Conservation (phyloP, 2,329 filamentous ascomycete genomes). For the Arthrinium phaeospermum region DNA sequence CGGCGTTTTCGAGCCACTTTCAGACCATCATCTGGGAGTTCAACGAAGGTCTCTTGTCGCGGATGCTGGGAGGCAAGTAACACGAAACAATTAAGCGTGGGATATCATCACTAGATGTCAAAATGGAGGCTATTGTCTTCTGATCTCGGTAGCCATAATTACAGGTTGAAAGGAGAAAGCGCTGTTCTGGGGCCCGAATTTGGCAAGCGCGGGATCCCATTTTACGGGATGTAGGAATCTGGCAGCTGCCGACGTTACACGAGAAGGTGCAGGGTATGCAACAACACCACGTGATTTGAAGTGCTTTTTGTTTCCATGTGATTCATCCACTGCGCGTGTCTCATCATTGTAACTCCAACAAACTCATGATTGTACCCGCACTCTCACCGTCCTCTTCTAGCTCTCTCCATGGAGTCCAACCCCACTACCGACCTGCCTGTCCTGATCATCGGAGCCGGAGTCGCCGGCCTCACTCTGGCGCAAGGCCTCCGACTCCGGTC, state of each 20-base stretch:
- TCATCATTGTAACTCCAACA: neutral
- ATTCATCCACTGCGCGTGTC: neutral
- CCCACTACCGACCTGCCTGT: conserved; percentile 34
- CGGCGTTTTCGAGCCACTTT: conserved; percentile 5
- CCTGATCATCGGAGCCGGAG: conserved; percentile 48
- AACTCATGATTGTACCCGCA: neutral
- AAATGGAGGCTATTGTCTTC: too few relatives aligned
- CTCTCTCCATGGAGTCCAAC: neutral
- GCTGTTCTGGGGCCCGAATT: too few relatives aligned
- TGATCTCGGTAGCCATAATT: too few relatives aligned
- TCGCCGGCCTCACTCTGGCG: conserved; percentile 48
- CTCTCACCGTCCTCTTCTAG: neutral
- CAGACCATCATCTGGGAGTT: conserved; percentile 2
- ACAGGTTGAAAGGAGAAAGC: too few relatives aligned
- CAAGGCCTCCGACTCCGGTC: conserved; percentile 38
- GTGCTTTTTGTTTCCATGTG: neutral
- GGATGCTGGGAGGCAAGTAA: neutral
- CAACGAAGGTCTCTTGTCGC: neutral
- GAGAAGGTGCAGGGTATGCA: neutral
- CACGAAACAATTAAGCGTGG: too few relatives aligned
- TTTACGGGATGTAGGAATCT: neutral
- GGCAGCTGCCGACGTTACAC: conserved; percentile 3
- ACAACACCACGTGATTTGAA: neutral
- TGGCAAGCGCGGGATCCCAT: too few relatives aligned
- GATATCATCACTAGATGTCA: too few relatives aligned